phyloP scores from a whole-genome alignment of 176 grass and related monocot genomes.

The Bothriochloa decipiens region DNA sequence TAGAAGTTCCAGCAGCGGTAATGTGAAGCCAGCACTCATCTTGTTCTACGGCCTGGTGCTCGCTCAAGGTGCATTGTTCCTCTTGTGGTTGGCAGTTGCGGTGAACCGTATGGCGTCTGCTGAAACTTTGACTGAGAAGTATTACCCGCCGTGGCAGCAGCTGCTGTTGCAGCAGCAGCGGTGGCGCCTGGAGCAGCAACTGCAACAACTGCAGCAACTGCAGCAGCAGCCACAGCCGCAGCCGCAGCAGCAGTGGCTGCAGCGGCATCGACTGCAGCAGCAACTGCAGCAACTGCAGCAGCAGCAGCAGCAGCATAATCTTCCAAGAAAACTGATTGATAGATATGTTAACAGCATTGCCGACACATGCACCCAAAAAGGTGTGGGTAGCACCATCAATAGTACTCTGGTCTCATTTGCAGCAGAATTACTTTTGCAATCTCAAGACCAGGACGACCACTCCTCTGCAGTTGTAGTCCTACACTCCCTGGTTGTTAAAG shows the following conservation, averaged over 20 bases:
- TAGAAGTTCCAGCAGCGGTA: neutral
- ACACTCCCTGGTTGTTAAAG: neutral
- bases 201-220: no score
- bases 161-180: no score
- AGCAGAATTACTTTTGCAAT: neutral
- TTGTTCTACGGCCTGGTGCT: slow-evolving; percentile 4
- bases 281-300: no score
- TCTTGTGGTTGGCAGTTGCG: neutral
- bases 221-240: no score
- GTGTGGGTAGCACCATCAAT: neutral
- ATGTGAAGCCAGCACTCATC: neutral
- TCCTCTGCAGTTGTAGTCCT: neutral
- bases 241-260: no score
- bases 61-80: neutral
- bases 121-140: no score
- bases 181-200: no score
- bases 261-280: no score
- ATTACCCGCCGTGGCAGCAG: no score
- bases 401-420: neutral
- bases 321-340: no score
- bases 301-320: no score
- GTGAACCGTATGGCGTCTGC: neutral
- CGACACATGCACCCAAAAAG: neutral
- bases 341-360: neutral
- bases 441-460: neutral